These are phyloP conservation scores for Aurinia saxatilis DNA, from an alignment of 345 rosid species.

Conservation along the genomic window DNA sequence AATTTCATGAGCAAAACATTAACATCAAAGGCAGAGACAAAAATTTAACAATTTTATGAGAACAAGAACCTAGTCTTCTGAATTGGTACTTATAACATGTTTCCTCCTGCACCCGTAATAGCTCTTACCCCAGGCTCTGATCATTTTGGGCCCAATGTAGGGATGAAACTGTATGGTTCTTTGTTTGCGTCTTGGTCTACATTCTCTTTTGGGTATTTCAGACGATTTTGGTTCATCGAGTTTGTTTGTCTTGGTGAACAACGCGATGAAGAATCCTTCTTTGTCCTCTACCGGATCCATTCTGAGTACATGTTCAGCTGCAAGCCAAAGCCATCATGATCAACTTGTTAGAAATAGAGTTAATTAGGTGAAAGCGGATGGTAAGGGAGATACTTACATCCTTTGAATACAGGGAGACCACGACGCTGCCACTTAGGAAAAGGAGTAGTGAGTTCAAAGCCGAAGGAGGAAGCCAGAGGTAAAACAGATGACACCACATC, in stretches of 20 bases:
- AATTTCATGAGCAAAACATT: background rate
- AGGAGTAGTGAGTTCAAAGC: conserved; percentile 58
- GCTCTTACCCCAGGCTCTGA: conserved; percentile 14
- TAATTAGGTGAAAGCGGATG: background rate
- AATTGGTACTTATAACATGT: background rate
- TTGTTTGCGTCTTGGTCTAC: background rate
- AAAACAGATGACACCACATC: conserved; percentile 65
- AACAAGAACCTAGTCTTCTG: background rate
- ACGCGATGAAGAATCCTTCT: conserved; percentile 85
- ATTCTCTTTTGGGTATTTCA: conserved; percentile 1
- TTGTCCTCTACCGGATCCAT: conserved; percentile 44
- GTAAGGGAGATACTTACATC: conserved; percentile 37
- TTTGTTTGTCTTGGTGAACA: conserved; percentile 36
- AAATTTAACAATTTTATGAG: background rate
- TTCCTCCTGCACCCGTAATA: background rate
- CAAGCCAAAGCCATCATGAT: conserved; percentile 34
- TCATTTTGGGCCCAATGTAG: conserved; percentile 21
- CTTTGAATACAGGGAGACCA: conserved; percentile 62
- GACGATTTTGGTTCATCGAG: background rate
- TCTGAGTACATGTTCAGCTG: conserved; percentile 29
- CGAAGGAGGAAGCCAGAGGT: conserved; percentile 33
- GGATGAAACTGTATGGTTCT: background rate
- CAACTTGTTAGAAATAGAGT: conserved; percentile 27
- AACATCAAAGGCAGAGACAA: background rate
- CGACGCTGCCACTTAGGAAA: conserved; percentile 73